Percentiles rank a stretch among this genome's conserved stretches.
These are phyloP conservation scores for Myochromella boudieri DNA, from an alignment of 768 basidiomycete species.

Conservation along the genomic window DNA sequence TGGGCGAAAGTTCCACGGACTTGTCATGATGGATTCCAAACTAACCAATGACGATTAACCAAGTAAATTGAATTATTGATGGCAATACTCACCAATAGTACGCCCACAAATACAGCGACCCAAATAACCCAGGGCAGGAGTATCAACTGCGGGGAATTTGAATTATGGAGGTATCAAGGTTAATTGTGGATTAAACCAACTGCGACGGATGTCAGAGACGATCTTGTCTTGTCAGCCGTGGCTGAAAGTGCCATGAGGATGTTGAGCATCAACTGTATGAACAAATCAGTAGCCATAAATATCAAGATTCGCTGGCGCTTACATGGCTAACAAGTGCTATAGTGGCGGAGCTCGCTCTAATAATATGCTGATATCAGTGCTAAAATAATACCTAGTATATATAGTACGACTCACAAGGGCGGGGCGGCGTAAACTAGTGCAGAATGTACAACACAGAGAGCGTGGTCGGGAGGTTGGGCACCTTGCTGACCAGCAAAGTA, in stretches of 20 bases:
- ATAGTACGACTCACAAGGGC: constrained; percentile 25
- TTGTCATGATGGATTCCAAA: constrained; percentile 23
- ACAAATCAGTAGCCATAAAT: background rate
- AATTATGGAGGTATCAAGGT: background rate
- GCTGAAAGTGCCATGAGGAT: constrained; percentile 27
- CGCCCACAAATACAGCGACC: constrained; percentile 22
- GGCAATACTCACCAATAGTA: constrained; percentile 22
- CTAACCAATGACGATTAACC: constrained; percentile 9
- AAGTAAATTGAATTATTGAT: background rate
- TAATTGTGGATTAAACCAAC: constrained; percentile 11
- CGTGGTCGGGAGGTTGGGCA: constrained; percentile 16
- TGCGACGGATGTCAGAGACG: constrained; percentile 9
- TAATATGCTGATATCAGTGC: background rate
- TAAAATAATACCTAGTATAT: background rate
- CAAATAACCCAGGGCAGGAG: constrained; percentile 29
- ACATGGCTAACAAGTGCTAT: constrained; percentile 28
- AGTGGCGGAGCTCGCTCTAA: constrained; percentile 26
- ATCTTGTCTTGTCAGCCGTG: constrained; percentile 18
- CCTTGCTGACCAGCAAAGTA: constrained; percentile 32
- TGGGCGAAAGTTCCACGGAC: constrained; percentile 22
- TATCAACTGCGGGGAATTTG: constrained; percentile 17
- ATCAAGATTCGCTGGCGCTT: background rate
- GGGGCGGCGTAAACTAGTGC: constrained; percentile 33
- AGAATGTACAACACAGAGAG: constrained; percentile 30
- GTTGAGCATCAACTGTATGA: constrained; percentile 25